phyloP scores from a whole-genome alignment of 2,329 filamentous ascomycete genomes.

The Trichoderma sp. region DNA sequence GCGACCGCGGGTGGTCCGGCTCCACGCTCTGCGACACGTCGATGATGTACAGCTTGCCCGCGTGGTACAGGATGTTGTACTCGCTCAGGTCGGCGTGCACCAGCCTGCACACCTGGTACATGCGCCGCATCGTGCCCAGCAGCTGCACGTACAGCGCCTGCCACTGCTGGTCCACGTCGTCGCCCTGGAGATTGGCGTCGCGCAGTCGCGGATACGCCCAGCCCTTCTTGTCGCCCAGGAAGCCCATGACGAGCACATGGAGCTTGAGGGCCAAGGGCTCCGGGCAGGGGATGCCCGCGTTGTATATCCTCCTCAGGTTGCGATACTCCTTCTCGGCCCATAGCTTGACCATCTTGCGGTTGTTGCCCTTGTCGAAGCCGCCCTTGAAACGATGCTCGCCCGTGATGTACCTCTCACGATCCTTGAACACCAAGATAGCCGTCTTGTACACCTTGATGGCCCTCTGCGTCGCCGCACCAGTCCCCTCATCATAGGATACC shows the following conservation, averaged over 20 bases:
- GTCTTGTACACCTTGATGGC: conserved; percentile 99
- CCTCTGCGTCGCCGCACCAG: conserved; percentile 65
- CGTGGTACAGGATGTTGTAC: conserved; percentile 94
- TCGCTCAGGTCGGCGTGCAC: conserved; percentile 97
- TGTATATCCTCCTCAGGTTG: conserved; percentile 82
- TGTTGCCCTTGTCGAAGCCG: conserved; percentile 92
- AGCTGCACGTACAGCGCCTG: conserved; percentile 78
- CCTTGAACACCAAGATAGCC: conserved; percentile 95
- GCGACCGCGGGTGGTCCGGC: conserved; percentile 87
- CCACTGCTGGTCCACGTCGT: conserved; percentile 74
- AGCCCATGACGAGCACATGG: conserved; percentile 95
- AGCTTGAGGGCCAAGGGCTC: conserved; percentile 86
- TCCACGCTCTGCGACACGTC: conserved; percentile 98
- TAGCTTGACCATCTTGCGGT: conserved; percentile 94
- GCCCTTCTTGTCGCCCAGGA: conserved; percentile 84
- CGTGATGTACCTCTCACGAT: conserved; percentile 91
- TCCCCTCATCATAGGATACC: conserved; percentile 61
- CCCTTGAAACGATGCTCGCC: conserved; percentile 90
- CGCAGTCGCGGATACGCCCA: conserved; percentile 86
- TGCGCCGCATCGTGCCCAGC: conserved; percentile 82
- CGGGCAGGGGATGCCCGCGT: conserved; percentile 84
- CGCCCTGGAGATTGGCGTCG: conserved; percentile 74
- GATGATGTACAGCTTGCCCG: conserved; percentile 83
- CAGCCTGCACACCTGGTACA: conserved; percentile 89
- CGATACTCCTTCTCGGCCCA: conserved; percentile 99